Evolutionary conservation across 495 filamentous ascomycete species (phyloP).

Genomic region (Penicillium ucsense): DNA sequence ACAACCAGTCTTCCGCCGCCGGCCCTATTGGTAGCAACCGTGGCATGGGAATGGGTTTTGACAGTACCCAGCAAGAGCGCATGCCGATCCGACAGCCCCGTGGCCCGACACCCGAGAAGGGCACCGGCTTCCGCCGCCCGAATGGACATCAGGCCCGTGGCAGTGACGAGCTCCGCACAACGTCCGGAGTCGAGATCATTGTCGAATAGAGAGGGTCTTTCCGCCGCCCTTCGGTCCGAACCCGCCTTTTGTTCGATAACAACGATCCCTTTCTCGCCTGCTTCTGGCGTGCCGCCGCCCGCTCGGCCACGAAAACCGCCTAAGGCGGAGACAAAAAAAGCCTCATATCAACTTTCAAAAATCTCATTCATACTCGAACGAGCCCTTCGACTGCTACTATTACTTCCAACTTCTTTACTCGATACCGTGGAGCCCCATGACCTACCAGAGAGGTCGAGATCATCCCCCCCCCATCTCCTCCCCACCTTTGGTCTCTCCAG

Average conservation of each 20-base stretch:
- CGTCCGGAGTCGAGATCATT: conserved; percentile 48
- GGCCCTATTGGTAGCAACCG: conserved; percentile 86
- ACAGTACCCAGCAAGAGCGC: conserved; percentile 53
- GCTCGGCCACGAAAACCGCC: no score
- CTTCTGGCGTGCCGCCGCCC: no score
- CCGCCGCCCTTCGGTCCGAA: no score
- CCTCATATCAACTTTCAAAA: no score
- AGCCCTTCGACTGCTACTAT: neutral
- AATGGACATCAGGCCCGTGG: conserved; percentile 75
- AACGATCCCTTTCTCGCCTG: no score
- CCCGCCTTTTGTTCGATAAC: neutral
- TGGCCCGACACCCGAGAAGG: conserved; percentile 69
- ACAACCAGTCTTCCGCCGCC: conserved; percentile 45
- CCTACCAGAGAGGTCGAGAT: neutral
- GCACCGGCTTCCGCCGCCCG: conserved; percentile 63
- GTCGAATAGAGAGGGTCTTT: conserved; percentile 33
- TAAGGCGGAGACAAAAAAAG: no score
- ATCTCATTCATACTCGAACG: no score
- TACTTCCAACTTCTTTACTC: neutral
- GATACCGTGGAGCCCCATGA: neutral
- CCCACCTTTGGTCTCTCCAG: conserved; percentile 9
- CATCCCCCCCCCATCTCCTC: neutral
- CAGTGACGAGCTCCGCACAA: conserved; percentile 64
- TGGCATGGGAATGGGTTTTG: conserved; percentile 54
- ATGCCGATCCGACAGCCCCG: conserved; percentile 75